Evolutionary conservation across 2,329 filamentous ascomycete genomes (phyloP), one percentile per base, ranked within the genome.

Genomic region (Purpureocillium lavendulum): DNA sequence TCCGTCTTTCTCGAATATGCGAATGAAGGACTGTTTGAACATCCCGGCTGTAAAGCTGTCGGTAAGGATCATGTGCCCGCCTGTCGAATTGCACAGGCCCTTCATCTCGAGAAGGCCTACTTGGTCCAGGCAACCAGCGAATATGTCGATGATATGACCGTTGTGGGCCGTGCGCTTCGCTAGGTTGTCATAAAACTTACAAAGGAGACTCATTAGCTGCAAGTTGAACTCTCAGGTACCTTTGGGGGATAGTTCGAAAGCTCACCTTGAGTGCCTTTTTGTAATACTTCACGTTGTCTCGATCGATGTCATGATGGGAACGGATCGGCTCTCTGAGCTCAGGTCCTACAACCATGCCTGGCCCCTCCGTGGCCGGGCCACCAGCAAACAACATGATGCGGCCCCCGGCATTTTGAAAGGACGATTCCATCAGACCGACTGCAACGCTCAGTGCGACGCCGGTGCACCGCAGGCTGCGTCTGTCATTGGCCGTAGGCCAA

Each of bases 231-330:
- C 21, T 6, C 5, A 6, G 21, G 21, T 10, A n/a, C n/a, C n/a
- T n/a, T n/a, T n/a, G n/a, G n/a, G 6, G 21, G 21, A 26, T 5
- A 26, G 5, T 5, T 26, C 21, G 5, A 26, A 26, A 26, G 21
- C 21, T 26, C 62, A 87, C 84, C 79, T 97, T 98, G 37, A 96
- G 66, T 16, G 92, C 92, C 68, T 98, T 98, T 74, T 98, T 98
- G 69, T 94, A 97, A 67, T 97, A 96, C 65, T 98, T 98, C 68
- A 95, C 94, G 60, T 96, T 96, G 64, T 98, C 92, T 42, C 89
- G 81, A 60, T 98, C 92, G 62, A 98, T 98, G 56, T 98, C 92
- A 64, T 98, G 92, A 66, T 98, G 92, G 32, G 90, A 97, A 57
- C 92, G 84, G 49, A 98, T 97, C 9, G 94, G 88, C 61, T 98